Conservation (phyloP, 495 filamentous ascomycete species). For the Penicillium paxilli region DNA sequence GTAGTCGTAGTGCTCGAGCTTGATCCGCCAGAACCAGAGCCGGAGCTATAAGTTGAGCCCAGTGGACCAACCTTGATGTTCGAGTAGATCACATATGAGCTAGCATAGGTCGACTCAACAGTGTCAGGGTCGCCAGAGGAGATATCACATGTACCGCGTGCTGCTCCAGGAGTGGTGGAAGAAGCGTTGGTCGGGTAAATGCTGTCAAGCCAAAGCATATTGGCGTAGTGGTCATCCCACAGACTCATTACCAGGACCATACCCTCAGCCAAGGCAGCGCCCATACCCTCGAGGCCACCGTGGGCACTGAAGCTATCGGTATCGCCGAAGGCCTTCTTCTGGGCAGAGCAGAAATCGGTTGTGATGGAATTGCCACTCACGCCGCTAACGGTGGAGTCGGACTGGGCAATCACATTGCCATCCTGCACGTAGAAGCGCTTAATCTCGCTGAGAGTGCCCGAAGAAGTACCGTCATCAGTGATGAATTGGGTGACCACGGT, state of each 20-base stretch:
- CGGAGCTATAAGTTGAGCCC: conserved; percentile 52
- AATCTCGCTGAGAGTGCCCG: conserved; percentile 61
- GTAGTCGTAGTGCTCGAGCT: conserved; percentile 11
- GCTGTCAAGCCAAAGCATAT: conserved; percentile 87
- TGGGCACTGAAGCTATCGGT: conserved; percentile 54
- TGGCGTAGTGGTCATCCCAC: conserved; percentile 74
- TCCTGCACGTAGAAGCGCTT: conserved; percentile 72
- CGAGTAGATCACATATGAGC: conserved; percentile 63
- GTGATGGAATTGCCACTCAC: conserved; percentile 60
- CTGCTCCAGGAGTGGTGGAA: conserved; percentile 59
- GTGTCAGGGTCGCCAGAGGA: conserved; percentile 61
- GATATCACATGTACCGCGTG: conserved; percentile 67
- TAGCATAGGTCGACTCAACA: conserved; percentile 54
- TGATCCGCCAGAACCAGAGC: conserved; percentile 7
- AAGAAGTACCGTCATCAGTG: conserved; percentile 53
- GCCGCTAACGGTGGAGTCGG: conserved; percentile 50
- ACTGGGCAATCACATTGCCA: conserved; percentile 61
- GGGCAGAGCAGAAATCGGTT: conserved; percentile 56
- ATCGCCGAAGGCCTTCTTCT: conserved; percentile 64
- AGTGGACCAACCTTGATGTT: conserved; percentile 71
- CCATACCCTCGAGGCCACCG: conserved; percentile 62
- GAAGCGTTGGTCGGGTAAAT: conserved; percentile 62
- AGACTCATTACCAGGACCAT: conserved; percentile 80
- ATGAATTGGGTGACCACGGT: conserved; percentile 75
- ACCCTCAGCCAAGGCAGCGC: conserved; percentile 51